These are phyloP conservation scores for Pythium biforme DNA, from an alignment of 352 stramenopile genomes.

Conservation along the genomic window DNA sequence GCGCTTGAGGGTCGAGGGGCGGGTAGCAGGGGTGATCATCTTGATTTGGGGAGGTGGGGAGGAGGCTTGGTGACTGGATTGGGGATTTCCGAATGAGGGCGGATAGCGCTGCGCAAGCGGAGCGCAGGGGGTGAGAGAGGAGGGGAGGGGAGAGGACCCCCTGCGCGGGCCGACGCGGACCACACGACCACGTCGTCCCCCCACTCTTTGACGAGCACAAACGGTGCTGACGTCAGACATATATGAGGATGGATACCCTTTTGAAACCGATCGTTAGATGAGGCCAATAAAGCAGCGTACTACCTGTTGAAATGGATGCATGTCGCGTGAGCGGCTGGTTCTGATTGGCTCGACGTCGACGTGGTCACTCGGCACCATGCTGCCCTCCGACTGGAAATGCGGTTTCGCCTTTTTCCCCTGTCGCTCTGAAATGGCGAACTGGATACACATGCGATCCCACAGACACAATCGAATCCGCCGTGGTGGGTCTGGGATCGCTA, in stretches of 20 bases:
- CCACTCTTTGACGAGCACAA: conserved; percentile 2
- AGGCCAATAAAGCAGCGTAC: background rate
- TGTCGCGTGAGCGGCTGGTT: conserved; percentile 5
- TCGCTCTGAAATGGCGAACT: conserved; percentile 19
- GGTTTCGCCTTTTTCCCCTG: conserved; percentile 12
- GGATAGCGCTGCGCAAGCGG: background rate
- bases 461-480: conserved; percentile 4
- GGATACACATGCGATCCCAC: conserved; percentile 9
- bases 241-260: conserved; percentile 1
- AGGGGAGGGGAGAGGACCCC: conserved; percentile 1
- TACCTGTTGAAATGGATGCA: conserved; percentile 9
- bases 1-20: conserved; percentile 52
- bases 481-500: background rate
- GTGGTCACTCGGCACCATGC: conserved; percentile 13
- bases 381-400: no score
- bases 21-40: conserved; percentile 48
- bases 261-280: conserved; percentile 10
- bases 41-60: conserved; percentile 25
- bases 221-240: conserved; percentile 30
- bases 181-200: conserved; percentile 9
- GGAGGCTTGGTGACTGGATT: conserved; percentile 34
- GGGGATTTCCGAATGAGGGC: conserved; percentile 67
- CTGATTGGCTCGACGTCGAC: conserved; percentile 29
- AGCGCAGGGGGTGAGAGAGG: conserved; percentile 7
- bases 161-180: conserved; percentile 8